Evolutionary conservation across 352 stramenopile species (phyloP).

Genomic region (Phytophthora kernoviae): DNA sequence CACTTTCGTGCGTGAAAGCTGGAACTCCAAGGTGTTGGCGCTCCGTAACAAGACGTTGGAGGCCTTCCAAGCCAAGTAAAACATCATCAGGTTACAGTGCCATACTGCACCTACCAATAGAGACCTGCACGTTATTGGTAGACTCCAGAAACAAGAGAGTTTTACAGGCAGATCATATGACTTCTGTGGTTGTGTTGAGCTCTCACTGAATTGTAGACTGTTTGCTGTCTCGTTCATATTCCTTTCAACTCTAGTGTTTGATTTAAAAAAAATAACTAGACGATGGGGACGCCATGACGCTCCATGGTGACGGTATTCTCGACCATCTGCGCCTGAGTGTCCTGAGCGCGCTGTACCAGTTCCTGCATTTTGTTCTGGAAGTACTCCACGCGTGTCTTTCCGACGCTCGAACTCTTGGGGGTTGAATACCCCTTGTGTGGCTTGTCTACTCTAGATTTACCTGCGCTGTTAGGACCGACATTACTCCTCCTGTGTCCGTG

Average conservation of each 20-base stretch:
- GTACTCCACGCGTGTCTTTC: conserved; percentile 38
- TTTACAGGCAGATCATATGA: too few species aligned
- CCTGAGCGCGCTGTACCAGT: conserved; percentile 67
- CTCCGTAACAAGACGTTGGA: conserved; percentile 65
- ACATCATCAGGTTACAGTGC: neutral
- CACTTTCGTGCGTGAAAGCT: conserved; percentile 66
- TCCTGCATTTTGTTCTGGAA: conserved; percentile 74
- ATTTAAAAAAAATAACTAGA: too few species aligned
- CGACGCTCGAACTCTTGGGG: conserved; percentile 10
- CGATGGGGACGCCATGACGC: conserved; percentile 42
- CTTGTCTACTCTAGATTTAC: conserved; percentile 15
- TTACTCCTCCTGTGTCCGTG: conserved; percentile 16
- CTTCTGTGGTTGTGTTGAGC: neutral
- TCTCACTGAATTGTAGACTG: neutral
- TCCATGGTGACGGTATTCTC: conserved; percentile 65
- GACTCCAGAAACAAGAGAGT: too few species aligned
- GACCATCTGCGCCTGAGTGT: conserved; percentile 70
- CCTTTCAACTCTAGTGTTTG: too few species aligned
- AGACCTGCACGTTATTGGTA: neutral
- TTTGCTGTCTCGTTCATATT: neutral
- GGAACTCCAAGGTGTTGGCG: conserved; percentile 71
- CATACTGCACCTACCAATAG: neutral
- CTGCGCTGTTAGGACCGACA: conserved; percentile 1
- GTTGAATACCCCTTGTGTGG: conserved; percentile 4
- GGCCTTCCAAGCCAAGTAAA: conserved; percentile 53